Evolutionary conservation across 2,329 filamentous ascomycete species (phyloP).

Genomic region (Fusarium longipes): DNA sequence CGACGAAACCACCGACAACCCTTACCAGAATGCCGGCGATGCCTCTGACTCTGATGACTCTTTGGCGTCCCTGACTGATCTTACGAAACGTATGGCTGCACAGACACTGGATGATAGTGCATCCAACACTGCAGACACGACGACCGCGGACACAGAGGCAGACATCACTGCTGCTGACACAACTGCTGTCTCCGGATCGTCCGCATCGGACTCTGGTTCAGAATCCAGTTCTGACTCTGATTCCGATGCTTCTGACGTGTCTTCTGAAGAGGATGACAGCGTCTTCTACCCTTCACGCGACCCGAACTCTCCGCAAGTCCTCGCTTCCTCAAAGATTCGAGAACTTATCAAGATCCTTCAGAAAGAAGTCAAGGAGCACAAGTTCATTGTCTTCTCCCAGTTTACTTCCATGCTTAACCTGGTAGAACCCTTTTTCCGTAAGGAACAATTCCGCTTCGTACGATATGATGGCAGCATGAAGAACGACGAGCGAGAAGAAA

Average conservation of each 20-base stretch:
- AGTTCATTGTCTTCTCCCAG: conserved; percentile 98
- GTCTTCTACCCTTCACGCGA: conserved; percentile 46
- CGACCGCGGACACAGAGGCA: conserved; percentile 21
- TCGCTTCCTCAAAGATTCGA: conserved; percentile 90
- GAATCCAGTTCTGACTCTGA: conserved; percentile 47
- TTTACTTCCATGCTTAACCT: conserved; percentile 99
- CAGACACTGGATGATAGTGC: conserved; percentile 51
- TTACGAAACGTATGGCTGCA: conserved; percentile 53
- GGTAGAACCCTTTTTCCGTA: conserved; percentile 87
- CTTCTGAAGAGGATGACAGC: conserved; percentile 54
- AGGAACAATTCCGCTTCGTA: conserved; percentile 79
- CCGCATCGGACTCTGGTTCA: conserved; percentile 20
- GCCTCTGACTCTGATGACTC: conserved; percentile 49
- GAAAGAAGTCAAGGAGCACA: conserved; percentile 82
- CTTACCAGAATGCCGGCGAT: conserved; percentile 43
- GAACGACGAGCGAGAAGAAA: conserved; percentile 91
- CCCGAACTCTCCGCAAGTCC: conserved; percentile 55
- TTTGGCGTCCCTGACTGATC: conserved; percentile 50
- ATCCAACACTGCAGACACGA: conserved; percentile 26
- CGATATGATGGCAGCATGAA: conserved; percentile 96
- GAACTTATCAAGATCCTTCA: conserved; percentile 84
- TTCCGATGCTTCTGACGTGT: conserved; percentile 30
- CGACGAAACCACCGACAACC: conserved; percentile 57
- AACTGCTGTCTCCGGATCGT: conserved; percentile 28
- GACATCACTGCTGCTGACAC: conserved; percentile 35